Evolutionary conservation across 202 grass and related monocot species (phyloP).

Genomic region (Carex arenaria): DNA sequence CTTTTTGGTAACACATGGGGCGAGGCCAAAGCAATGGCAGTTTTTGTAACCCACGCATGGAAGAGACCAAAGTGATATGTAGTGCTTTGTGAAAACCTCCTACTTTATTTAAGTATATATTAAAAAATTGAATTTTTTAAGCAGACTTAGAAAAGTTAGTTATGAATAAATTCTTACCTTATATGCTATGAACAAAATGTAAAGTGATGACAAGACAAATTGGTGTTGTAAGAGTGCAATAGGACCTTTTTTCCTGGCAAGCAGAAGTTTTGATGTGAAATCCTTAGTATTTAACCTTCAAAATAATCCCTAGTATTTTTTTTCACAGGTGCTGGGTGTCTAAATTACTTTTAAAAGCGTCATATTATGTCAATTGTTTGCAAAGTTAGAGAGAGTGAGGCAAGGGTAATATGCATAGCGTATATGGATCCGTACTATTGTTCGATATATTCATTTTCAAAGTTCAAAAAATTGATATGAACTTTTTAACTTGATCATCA

Average conservation of each 20-base stretch:
- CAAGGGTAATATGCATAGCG: too few relatives aligned
- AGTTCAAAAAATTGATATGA: too few relatives aligned
- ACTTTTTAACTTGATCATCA: too few relatives aligned
- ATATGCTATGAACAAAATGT: not conserved
- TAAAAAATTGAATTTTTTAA: not conserved
- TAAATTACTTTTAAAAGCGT: not conserved
- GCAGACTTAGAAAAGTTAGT: not conserved
- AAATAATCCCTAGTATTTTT: not conserved
- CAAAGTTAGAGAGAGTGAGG: too few relatives aligned
- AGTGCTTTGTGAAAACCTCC: conserved; percentile 11
- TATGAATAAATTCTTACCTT: not conserved
- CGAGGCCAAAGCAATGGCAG: conserved; percentile 11
- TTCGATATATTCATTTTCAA: too few relatives aligned
- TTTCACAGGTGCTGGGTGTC: not conserved
- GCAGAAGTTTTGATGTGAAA: not conserved
- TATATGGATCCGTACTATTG: too few relatives aligned
- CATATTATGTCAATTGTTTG: not conserved
- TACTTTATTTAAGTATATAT: not conserved
- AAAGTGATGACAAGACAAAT: not conserved
- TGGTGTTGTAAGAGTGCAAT: not conserved
- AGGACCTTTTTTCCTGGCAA: not conserved
- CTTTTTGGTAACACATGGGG: conserved; percentile 13
- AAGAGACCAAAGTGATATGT: conserved; percentile 4
- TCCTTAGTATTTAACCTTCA: not conserved
- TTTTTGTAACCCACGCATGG: conserved; percentile 22